These are phyloP conservation scores for Glaciozyma antarctica DNA, from an alignment of 768 basidiomycete genomes.

Conservation along the genomic window DNA sequence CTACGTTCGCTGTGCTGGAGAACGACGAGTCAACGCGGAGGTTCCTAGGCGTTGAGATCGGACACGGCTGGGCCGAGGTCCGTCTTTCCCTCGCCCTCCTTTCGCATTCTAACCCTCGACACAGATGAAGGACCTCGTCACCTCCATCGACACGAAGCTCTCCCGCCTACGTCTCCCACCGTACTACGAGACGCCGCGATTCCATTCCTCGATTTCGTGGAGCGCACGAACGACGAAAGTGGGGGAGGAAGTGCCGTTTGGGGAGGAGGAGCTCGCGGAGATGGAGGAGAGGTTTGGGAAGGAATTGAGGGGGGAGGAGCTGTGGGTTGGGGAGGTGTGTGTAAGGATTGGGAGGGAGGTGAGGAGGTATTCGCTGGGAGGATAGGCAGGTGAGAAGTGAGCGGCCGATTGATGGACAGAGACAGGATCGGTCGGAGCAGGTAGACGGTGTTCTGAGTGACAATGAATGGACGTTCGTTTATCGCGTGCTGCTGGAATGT, in stretches of 20 bases:
- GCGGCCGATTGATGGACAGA: too few relatives aligned
- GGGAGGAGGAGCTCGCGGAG: constrained; percentile 44
- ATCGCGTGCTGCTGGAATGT: too few relatives aligned
- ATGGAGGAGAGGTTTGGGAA: constrained; percentile 49
- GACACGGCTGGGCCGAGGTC: constrained; percentile 74
- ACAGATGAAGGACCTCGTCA: constrained; percentile 55
- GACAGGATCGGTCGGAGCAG: too few relatives aligned
- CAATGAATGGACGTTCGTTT: too few relatives aligned
- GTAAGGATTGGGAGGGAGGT: constrained; percentile 65
- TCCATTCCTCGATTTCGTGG: constrained; percentile 87
- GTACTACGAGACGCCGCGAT: constrained; percentile 71
- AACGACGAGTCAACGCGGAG: constrained; percentile 75
- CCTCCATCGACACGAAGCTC: constrained; percentile 53
- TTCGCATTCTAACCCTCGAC: neutral
- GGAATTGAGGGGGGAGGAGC: constrained; percentile 47
- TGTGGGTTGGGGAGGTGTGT: constrained; percentile 50
- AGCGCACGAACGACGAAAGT: constrained; percentile 25
- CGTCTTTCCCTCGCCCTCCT: constrained; percentile 26
- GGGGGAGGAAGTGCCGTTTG: constrained; percentile 45
- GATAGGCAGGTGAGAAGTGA: too few relatives aligned
- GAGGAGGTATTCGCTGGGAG: constrained; percentile 40
- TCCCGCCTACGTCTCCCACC: constrained; percentile 57
- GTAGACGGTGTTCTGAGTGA: too few relatives aligned
- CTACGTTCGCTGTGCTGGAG: constrained; percentile 56
- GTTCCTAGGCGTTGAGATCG: constrained; percentile 71